phyloP scores from a whole-genome alignment of 192 early-diverging fungal genomes.

The Coemansia biformis region DNA sequence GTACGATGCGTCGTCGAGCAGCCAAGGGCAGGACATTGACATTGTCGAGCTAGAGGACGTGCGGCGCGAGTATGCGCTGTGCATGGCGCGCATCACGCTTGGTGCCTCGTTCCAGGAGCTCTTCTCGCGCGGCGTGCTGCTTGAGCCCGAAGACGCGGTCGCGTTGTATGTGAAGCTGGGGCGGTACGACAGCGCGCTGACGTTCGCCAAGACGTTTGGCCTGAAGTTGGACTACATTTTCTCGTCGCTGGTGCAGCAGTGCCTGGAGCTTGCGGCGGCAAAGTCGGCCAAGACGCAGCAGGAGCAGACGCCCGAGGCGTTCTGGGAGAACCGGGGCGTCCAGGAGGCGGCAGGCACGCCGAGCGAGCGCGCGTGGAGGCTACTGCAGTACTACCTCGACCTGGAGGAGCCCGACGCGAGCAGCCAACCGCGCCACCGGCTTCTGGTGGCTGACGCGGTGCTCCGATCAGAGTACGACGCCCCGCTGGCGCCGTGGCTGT shows the following conservation, averaged over 20 bases:
- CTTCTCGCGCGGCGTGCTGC: slow-evolving; percentile 29
- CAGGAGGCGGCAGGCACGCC: slow-evolving; percentile 14
- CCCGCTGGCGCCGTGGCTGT: slow-evolving; percentile 39
- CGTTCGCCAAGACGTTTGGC: slow-evolving; percentile 22
- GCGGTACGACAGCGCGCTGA: slow-evolving; percentile 47
- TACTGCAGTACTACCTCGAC: slow-evolving; percentile 38
- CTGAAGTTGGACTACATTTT: slow-evolving; percentile 30
- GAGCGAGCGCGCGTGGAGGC: slow-evolving; percentile 38
- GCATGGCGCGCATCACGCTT: slow-evolving; percentile 36
- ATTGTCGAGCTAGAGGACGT: slow-evolving; percentile 44
- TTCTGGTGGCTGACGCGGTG: slow-evolving; percentile 31
- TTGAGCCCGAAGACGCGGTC: slow-evolving; percentile 40
- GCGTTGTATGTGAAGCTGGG: slow-evolving; percentile 34
- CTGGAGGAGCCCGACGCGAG: slow-evolving; percentile 10
- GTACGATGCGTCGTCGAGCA: slow-evolving; percentile 16
- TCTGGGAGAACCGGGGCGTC: slow-evolving; percentile 26
- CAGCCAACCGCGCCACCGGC: slow-evolving; percentile 8
- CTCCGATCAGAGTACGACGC: slow-evolving; percentile 23
- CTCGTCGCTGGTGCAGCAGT: slow-evolving; percentile 21
- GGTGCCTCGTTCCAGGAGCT: slow-evolving; percentile 33
- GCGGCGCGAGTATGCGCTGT: slow-evolving; percentile 43
- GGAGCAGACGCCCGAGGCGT: slow-evolving; percentile 27
- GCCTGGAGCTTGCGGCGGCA: slow-evolving; percentile 21
- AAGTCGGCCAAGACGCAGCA: slow-evolving; percentile 5
- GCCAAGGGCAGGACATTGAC: slow-evolving; percentile 29